Conservation (phyloP, 163 green algal genomes). For the Scenedesmus sp. region DNA sequence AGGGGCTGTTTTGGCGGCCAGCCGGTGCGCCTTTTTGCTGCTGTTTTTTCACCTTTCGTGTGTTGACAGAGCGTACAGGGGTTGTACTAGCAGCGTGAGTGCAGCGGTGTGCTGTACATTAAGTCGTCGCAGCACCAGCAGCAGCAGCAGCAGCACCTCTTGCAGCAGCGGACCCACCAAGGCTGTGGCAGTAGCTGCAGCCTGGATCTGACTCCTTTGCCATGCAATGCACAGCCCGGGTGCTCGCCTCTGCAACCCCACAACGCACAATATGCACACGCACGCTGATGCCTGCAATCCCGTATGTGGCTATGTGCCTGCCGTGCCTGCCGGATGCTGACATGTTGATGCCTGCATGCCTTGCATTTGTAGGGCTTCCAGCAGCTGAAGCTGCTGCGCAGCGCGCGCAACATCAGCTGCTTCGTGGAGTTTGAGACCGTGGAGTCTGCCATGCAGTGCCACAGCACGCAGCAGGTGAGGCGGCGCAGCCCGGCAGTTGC, state of each 20-base stretch:
- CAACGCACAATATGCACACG: neutral
- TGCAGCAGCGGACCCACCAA: neutral
- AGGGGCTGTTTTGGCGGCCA: neutral
- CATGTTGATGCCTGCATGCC: neutral
- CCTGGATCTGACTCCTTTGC: too few relatives aligned
- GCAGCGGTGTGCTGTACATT: too few relatives aligned
- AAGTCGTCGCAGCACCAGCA: too few relatives aligned
- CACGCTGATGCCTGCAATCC: neutral
- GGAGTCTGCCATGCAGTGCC: constrained; percentile 29
- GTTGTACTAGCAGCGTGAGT: too few relatives aligned
- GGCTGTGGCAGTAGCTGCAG: neutral
- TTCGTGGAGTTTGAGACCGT: constrained; percentile 84
- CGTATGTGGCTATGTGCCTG: neutral
- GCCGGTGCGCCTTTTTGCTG: neutral
- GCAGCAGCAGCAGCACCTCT: neutral
- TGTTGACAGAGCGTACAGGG: too few relatives aligned
- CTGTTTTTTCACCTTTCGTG: neutral
- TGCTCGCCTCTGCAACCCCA: neutral
- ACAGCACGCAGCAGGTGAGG: constrained; percentile 42
- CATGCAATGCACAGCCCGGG: neutral
- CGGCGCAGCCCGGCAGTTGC: too few relatives aligned
- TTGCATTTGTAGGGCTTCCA: constrained; percentile 60
- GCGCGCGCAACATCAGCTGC: constrained; percentile 69
- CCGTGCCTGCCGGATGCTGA: neutral
- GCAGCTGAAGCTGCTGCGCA: constrained; percentile 67